phyloP scores from a whole-genome alignment of 1,284 basidiomycete genomes.

The Blastosporella zonata region DNA sequence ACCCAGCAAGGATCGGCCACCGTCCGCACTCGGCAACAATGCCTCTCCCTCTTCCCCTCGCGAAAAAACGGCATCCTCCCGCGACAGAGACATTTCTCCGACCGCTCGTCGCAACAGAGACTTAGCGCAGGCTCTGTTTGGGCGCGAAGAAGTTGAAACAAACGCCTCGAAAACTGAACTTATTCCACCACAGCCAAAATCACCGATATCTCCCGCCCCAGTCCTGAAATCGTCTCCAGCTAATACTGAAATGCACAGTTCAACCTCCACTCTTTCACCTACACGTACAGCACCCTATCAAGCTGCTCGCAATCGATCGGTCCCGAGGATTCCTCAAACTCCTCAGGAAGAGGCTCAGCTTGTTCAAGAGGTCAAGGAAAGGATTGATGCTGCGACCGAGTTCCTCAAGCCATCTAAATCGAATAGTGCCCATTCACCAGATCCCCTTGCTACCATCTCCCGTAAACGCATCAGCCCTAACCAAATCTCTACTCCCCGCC shows the following conservation, averaged over 20 bases:
- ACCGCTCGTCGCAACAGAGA: slow-evolving; percentile 63
- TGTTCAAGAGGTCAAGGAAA: slow-evolving; percentile 64
- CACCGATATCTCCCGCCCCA: slow-evolving; percentile 8
- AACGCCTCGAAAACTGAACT: slow-evolving; percentile 18
- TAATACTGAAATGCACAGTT: slow-evolving; percentile 14
- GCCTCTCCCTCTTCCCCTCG: slow-evolving; percentile 13
- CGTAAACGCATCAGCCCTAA: slow-evolving; percentile 65
- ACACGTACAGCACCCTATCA: slow-evolving; percentile 29
- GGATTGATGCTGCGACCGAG: slow-evolving; percentile 65
- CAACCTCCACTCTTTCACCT: slow-evolving; percentile 15
- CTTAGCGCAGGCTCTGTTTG: slow-evolving; percentile 72
- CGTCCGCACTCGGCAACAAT: slow-evolving; percentile 25
- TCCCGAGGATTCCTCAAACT: slow-evolving; percentile 37
- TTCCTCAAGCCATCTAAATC: slow-evolving; percentile 59
- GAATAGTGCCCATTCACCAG: slow-evolving; percentile 38
- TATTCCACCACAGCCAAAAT: slow-evolving; percentile 5
- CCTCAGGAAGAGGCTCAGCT: slow-evolving; percentile 49
- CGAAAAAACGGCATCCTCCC: slow-evolving; percentile 23
- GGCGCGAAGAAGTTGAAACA: slow-evolving; percentile 42
- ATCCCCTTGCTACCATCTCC: slow-evolving; percentile 35
- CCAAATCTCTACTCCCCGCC: slow-evolving; percentile 70
- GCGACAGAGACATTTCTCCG: slow-evolving; percentile 41
- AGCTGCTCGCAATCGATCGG: slow-evolving; percentile 37
- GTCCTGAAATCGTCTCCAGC: slow-evolving; percentile 6
- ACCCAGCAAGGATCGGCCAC: slow-evolving; percentile 38